phyloP scores from a whole-genome alignment of 2,329 filamentous ascomycete species.

The Xylaria arbuscula region DNA sequence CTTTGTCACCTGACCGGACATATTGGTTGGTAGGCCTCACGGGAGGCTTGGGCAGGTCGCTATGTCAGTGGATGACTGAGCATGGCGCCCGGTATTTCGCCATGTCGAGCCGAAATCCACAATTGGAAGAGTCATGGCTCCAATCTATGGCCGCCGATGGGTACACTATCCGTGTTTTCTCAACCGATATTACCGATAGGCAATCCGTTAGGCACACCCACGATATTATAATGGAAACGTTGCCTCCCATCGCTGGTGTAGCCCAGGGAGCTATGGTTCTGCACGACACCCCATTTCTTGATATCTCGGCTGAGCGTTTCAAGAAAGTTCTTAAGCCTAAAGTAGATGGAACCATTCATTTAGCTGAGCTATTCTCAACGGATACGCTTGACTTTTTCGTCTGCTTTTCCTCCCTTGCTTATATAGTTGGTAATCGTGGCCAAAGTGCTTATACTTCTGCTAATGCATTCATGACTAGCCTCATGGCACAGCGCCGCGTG shows the following conservation, averaged over 20 bases:
- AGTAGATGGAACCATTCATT: slow-evolving; percentile 19
- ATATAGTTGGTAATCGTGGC: slow-evolving; percentile 15
- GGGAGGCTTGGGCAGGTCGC: slow-evolving; percentile 51
- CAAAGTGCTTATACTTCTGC: slow-evolving; percentile 25
- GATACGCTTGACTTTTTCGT: slow-evolving; percentile 25
- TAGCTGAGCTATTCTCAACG: slow-evolving; percentile 14
- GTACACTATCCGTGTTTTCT: too few relatives aligned
- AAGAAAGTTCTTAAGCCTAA: slow-evolving; percentile 15
- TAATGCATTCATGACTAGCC: slow-evolving; percentile 23
- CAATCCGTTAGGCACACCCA: neutral
- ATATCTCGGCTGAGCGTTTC: neutral
- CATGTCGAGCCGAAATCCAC: slow-evolving; percentile 51
- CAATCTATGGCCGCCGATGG: too few relatives aligned
- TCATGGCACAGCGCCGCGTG: neutral
- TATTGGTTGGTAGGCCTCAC: slow-evolving; percentile 51
- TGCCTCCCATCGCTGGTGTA: slow-evolving; percentile 41
- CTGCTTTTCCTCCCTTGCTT: slow-evolving; percentile 15
- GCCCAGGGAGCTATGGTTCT: slow-evolving; percentile 58
- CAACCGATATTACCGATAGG: slow-evolving; percentile 15
- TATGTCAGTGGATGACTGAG: slow-evolving; percentile 53
- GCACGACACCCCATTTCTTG: slow-evolving; percentile 1
- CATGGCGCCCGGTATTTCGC: slow-evolving; percentile 52
- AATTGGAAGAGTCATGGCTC: too few relatives aligned
- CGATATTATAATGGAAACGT: neutral
- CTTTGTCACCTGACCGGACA: too few relatives aligned